Conservation (phyloP, 1,284 basidiomycete species). For the Agroathelia rolfsii region DNA sequence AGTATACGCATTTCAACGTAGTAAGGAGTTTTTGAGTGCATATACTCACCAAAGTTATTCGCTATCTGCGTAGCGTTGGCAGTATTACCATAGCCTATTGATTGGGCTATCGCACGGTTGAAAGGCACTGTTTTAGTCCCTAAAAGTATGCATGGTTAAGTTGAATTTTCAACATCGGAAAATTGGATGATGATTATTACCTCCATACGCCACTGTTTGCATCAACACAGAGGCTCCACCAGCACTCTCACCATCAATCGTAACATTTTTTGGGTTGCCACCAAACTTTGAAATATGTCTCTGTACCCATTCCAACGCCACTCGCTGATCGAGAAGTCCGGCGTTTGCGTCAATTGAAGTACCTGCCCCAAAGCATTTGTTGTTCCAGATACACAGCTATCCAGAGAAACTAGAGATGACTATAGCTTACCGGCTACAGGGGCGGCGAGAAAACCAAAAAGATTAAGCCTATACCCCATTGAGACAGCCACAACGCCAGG, state of each 20-base stretch:
- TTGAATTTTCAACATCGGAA: conserved; percentile 3
- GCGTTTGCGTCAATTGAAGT: conserved; percentile 26
- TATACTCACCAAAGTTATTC: conserved; percentile 22
- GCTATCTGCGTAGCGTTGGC: conserved; percentile 21
- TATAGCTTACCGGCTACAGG: conserved; percentile 19
- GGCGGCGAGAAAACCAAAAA: conserved; percentile 43
- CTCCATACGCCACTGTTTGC: conserved; percentile 33
- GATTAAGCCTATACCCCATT: conserved; percentile 42
- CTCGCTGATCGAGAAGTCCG: conserved; percentile 37
- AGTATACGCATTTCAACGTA: too few relatives aligned
- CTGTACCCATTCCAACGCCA: conserved; percentile 37
- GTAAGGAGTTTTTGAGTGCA: background rate
- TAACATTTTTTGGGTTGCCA: conserved; percentile 29
- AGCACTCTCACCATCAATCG: conserved; percentile 35
- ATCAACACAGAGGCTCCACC: conserved; percentile 34
- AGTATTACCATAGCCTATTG: conserved; percentile 33
- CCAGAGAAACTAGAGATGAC: too few relatives aligned
- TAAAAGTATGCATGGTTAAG: conserved; percentile 10
- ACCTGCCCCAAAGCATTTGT: background rate
- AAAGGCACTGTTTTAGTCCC: conserved; percentile 27
- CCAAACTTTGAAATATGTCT: conserved; percentile 33
- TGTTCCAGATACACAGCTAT: too few relatives aligned
- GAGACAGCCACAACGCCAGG: conserved; percentile 42
- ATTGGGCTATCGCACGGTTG: conserved; percentile 29
- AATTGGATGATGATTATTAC: conserved; percentile 13